Evolutionary conservation across 495 filamentous ascomycete species (phyloP).

Genomic region (Aspergillus bertholletiae): DNA sequence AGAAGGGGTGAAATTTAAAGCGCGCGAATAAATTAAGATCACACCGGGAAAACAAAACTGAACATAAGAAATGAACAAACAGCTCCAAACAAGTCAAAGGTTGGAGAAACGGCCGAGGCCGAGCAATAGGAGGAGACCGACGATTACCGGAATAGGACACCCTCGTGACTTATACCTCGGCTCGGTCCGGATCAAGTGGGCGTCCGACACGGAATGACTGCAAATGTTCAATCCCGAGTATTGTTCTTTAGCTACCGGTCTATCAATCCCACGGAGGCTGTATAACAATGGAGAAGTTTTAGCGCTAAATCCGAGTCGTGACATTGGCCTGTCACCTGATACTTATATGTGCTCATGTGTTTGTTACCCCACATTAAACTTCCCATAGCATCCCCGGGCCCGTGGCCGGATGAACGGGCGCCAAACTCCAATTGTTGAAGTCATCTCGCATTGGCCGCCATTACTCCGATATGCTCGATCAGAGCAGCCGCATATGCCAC

Average conservation of each 20-base stretch:
- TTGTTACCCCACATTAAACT: neutral
- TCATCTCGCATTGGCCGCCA: neutral
- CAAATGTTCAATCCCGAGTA: neutral
- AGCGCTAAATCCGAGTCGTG: neutral
- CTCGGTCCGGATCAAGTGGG: constrained; percentile 27
- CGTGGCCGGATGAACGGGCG: constrained; percentile 24
- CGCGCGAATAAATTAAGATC: neutral
- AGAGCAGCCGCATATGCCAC: constrained; percentile 4
- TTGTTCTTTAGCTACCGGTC: neutral
- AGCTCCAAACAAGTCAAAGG: constrained; percentile 1
- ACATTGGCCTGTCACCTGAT: neutral
- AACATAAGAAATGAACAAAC: neutral
- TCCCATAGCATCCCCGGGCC: too few relatives aligned
- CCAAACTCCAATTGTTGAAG: constrained; percentile 12
- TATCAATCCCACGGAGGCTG: neutral
- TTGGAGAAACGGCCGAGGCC: constrained; percentile 3
- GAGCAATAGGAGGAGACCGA: neutral
- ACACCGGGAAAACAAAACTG: neutral
- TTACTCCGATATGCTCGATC: neutral
- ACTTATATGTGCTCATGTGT: neutral
- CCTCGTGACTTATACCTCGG: constrained; percentile 23
- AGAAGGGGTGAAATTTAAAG: neutral
- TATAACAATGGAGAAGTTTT: neutral
- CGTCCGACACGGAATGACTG: constrained; percentile 1
- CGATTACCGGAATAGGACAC: constrained; percentile 17